Conservation (phyloP, 208 protist species). For the Crithidia brevicula region DNA sequence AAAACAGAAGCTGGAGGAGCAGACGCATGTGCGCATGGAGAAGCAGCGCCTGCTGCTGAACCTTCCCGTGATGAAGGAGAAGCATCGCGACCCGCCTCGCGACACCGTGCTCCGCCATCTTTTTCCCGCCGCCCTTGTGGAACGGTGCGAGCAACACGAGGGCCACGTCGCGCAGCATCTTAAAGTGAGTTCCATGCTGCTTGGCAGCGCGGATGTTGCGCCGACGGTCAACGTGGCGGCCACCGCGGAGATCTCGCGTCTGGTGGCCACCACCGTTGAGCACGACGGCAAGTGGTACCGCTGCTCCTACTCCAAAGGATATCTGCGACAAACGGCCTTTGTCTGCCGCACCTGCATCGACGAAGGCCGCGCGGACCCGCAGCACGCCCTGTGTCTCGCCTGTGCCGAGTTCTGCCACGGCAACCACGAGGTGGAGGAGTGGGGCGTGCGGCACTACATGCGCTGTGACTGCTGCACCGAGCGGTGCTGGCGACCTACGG, state of each 20-base stretch:
- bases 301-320: constrained; percentile 79
- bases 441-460: constrained; percentile 85
- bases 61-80: constrained; percentile 53
- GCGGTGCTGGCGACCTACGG: constrained; percentile 61
- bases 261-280: constrained; percentile 75
- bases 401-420: constrained; percentile 85
- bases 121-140: constrained; percentile 29
- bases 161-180: constrained; percentile 36
- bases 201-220: constrained; percentile 49
- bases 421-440: constrained; percentile 84
- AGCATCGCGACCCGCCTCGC: constrained; percentile 37
- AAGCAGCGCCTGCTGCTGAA: constrained; percentile 80
- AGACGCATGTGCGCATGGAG: constrained; percentile 45
- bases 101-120: constrained; percentile 42
- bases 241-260: constrained; percentile 63
- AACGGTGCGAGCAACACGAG: constrained; percentile 28
- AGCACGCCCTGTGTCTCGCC: constrained; percentile 77
- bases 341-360: constrained; percentile 83
- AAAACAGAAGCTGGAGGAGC: constrained; percentile 42
- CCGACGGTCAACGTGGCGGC: constrained; percentile 58
- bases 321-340: constrained; percentile 77
- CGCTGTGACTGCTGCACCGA: constrained; percentile 89
- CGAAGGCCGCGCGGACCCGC: constrained; percentile 54
- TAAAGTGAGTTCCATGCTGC: constrained; percentile 64
- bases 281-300: constrained; percentile 69